Base-by-base conservation (phyloP, 2,329 filamentous ascomycete species). In the Fusarium circinatum region DNA sequence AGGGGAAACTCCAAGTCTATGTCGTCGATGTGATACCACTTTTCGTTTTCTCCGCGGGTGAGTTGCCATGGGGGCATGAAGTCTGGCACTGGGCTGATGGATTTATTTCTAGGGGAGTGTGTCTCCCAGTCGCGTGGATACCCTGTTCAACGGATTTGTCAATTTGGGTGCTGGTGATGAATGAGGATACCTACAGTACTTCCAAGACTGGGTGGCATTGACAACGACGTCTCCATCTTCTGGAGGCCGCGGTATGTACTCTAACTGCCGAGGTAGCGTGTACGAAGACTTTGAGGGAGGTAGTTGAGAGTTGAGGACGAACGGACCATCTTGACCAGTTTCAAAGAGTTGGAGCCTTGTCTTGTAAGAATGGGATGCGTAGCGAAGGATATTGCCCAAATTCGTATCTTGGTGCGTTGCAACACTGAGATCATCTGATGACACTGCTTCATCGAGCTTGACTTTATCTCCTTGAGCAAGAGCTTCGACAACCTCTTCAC, bases 21-120 rank as follows among this genome's bases (percentile, higher is more conserved):
- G 22, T 65, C 62, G 10, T 65, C 62, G 30, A 65, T 51, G n/a
- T 65, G 62, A 65, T 51, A 65, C 62, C 62, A 65, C 12, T 39
- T 62, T 20, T 62, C 39, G 9, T 62, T 41, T n/a, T 39, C 22
- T 30, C 45, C 38, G 6, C 38, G 38, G 20, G 5, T 26, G 9
- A 65, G 45, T 15, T 65, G 62, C 62, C 62, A 65, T 14, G 36
- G 60, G 1, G 45, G 62, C 45, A 65, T 32, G 11, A 65, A 65
- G 38, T 51, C 56, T 2, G 62, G 39, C 1, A 52, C 56, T 6
- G 62, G 62, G 18, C 44, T 49, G 18, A 44, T 34, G 22, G 7
- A 1, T 24, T 18, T 30, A 1, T 24, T 62, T 13, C 9, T 17
- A 10, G 24, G 7, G 13, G 28, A 6, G 1, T 32, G 28, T 11